Evolutionary conservation across 345 rosid genomes (phyloP), one percentile per base, ranked within the genome.

Genomic region (Linum tenue): DNA sequence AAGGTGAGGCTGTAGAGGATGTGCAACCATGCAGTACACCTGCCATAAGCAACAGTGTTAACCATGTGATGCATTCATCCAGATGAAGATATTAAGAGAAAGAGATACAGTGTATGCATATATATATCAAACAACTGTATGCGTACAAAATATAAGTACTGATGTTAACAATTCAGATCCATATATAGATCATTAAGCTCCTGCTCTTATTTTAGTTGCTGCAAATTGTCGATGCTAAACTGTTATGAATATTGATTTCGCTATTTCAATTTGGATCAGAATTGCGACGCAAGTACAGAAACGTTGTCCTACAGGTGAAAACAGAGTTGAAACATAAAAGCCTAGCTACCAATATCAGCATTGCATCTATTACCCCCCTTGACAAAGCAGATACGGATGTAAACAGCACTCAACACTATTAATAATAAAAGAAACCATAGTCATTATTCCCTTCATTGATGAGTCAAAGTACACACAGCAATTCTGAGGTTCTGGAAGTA

Each of bases 11-110:
- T 94, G 99, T 58, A 94, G 81, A 69, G 92, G 83, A 85, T 94
- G 99, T 65, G 96, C 96, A 68, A 84, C 97, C 97, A 94, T 94
- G 74, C 97, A 90, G 76, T 88, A 90, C 61, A 90, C 97, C 99
- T 94, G 81, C 74, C 74, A 68, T 22, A 69, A 57, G 1, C 63
- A 75, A 75, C 61, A 73, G 72, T 43, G 66, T 69, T 74, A 70
- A 65, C 68, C 44, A 75, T 44, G 37, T 51, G 5, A 53, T 38
- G 2, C 17, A 40, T 39, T 4, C 39, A 57, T 22, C 31, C 31
- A 22, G 60, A 7, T 17, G 60, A 57, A 56, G 35, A n/a, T 5
- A 22, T 57, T 57, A 57, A 5, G 37, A 57, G 11, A 2, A 44
- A 44, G 12, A 44, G 2, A 44, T 48, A 11, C 7, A 15, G 7